phyloP scores from a whole-genome alignment of 1,284 basidiomycete species.

The Fistulinella staudtii region DNA sequence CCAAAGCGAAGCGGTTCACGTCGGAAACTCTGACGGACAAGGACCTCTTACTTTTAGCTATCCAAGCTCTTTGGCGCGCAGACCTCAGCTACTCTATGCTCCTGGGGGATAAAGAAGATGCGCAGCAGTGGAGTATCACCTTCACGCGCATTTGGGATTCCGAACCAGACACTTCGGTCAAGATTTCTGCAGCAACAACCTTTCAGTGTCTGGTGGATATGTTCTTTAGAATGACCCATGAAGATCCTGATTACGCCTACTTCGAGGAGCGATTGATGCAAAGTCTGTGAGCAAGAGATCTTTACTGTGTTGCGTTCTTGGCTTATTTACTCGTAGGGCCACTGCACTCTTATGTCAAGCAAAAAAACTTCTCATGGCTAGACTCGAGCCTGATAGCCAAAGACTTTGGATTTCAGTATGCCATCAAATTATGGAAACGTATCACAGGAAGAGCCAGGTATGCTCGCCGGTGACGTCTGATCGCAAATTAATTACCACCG shows the following conservation, averaged over 20 bases:
- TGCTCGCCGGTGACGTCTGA: background rate
- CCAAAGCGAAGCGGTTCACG: slow-evolving; percentile 55
- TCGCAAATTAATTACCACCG: slow-evolving; percentile 6
- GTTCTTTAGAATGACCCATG: slow-evolving; percentile 41
- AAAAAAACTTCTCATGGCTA: slow-evolving; percentile 52
- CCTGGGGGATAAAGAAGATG: slow-evolving; percentile 30
- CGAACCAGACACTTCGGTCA: slow-evolving; percentile 59
- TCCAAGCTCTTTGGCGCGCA: slow-evolving; percentile 64
- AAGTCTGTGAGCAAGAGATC: slow-evolving; percentile 21
- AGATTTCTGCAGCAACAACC: slow-evolving; percentile 51
- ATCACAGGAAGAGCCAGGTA: slow-evolving; percentile 48
- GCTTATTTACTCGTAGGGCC: slow-evolving; percentile 39
- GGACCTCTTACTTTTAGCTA: slow-evolving; percentile 61
- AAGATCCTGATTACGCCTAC: slow-evolving; percentile 35
- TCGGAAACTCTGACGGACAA: slow-evolving; percentile 59
- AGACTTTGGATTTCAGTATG: slow-evolving; percentile 63
- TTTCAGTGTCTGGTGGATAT: slow-evolving; percentile 46
- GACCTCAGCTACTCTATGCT: slow-evolving; percentile 49
- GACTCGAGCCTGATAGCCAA: slow-evolving; percentile 58
- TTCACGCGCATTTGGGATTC: slow-evolving; percentile 56
- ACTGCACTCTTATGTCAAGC: slow-evolving; percentile 53
- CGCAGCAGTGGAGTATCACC: slow-evolving; percentile 44
- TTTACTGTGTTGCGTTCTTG: background rate
- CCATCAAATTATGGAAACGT: slow-evolving; percentile 56
- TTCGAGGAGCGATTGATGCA: slow-evolving; percentile 37